phyloP scores from a whole-genome alignment of 441 rosid species.

The Euphorbia celastroides region DNA sequence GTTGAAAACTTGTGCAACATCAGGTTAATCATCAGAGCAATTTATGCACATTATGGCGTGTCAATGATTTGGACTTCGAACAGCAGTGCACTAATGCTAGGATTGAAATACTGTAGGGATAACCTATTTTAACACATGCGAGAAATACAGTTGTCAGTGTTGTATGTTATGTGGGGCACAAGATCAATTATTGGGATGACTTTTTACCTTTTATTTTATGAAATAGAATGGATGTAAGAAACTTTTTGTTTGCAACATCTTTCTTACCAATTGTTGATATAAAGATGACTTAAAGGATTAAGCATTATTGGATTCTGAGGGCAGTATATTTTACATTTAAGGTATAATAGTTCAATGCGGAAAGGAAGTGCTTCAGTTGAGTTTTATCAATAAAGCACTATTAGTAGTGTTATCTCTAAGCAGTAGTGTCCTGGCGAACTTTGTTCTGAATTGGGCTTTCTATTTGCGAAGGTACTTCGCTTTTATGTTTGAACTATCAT shows the following conservation, averaged over 20 bases:
- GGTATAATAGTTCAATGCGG: neutral
- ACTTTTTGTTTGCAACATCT: neutral
- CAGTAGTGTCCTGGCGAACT: neutral
- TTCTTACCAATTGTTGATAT: neutral
- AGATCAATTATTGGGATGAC: neutral
- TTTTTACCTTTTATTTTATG: neutral
- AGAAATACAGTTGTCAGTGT: neutral
- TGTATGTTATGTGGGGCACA: neutral
- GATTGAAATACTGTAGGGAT: neutral
- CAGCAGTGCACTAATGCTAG: neutral
- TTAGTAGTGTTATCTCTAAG: neutral
- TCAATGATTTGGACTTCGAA: neutral
- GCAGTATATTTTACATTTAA: neutral
- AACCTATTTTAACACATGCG: neutral
- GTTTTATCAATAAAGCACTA: neutral
- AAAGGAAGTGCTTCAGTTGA: neutral
- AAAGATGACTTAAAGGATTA: neutral
- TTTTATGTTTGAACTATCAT: neutral
- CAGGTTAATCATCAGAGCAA: neutral
- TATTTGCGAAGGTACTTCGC: neutral
- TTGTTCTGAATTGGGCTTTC: neutral
- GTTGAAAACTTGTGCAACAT: neutral
- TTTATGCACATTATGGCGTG: neutral
- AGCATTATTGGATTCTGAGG: neutral
- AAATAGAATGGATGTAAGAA: neutral